Conservation (phyloP, 352 stramenopile genomes). For the Pythium apleroticum region DNA sequence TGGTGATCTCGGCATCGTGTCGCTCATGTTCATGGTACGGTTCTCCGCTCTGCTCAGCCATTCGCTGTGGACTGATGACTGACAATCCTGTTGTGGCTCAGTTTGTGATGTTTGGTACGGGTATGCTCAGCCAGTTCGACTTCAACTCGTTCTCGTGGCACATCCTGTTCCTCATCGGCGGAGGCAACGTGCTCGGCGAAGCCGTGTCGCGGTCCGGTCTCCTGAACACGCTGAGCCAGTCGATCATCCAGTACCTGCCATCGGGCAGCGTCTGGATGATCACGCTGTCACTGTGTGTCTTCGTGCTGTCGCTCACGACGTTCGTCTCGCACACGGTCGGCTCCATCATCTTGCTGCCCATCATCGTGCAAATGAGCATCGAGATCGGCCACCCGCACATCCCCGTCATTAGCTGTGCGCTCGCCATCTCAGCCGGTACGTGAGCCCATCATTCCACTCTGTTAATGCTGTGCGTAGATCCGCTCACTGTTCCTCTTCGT, state of each 20-base stretch:
- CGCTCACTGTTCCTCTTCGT: background rate
- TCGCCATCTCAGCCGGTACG: conserved; percentile 87
- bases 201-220: conserved; percentile 83
- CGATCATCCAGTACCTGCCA: conserved; percentile 77
- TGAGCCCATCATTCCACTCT: background rate
- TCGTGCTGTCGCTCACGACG: conserved; percentile 89
- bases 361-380: conserved; percentile 90
- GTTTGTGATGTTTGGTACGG: conserved; percentile 87
- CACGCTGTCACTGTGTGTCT: conserved; percentile 80
- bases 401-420: conserved; percentile 79
- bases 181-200: conserved; percentile 90
- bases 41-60: background rate
- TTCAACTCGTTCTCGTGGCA: conserved; percentile 95
- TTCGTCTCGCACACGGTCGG: conserved; percentile 93
- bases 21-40: conserved; percentile 88
- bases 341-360: conserved; percentile 90
- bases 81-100: conserved; percentile 20
- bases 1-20: conserved; percentile 90
- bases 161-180: conserved; percentile 91
- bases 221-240: conserved; percentile 80
- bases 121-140: conserved; percentile 91
- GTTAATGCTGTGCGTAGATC: background rate
- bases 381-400: conserved; percentile 87
- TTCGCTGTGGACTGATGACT: conserved; percentile 13
- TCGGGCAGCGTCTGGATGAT: conserved; percentile 85